phyloP scores from a whole-genome alignment of 2,329 filamentous ascomycete genomes.

The Macrophomina phaseolina region DNA sequence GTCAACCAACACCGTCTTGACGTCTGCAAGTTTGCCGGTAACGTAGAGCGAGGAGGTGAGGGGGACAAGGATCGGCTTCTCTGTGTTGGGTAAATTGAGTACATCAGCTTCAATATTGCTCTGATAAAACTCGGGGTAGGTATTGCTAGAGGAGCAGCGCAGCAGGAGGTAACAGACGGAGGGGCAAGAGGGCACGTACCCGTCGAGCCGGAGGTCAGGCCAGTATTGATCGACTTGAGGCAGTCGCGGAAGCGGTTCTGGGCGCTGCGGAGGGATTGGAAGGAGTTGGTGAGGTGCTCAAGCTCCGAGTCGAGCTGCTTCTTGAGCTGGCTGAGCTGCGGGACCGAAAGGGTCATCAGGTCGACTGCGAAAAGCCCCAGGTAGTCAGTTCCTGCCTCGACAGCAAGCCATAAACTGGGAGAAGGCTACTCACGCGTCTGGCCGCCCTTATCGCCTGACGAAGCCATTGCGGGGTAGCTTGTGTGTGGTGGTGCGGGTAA shows the following conservation, averaged over 20 bases:
- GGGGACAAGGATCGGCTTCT: slow-evolving; percentile 80
- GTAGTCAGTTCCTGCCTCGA: neutral
- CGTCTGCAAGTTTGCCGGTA: slow-evolving; percentile 71
- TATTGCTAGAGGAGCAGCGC: neutral
- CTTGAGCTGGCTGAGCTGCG: slow-evolving; percentile 90
- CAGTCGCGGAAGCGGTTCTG: slow-evolving; percentile 94
- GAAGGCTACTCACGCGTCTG: slow-evolving; percentile 14
- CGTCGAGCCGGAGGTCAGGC: slow-evolving; percentile 51
- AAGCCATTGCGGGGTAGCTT: slow-evolving; percentile 23
- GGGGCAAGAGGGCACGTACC: slow-evolving; percentile 13
- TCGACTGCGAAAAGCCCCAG: slow-evolving; percentile 53
- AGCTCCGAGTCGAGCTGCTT: slow-evolving; percentile 96
- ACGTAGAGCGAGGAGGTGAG: slow-evolving; percentile 95
- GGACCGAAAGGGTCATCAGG: slow-evolving; percentile 77
- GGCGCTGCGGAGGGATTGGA: slow-evolving; percentile 85
- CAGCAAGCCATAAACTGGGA: neutral
- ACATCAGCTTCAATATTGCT: slow-evolving; percentile 33
- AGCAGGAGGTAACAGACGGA: neutral
- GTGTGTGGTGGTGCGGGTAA: slow-evolving; percentile 7
- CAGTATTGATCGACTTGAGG: slow-evolving; percentile 73
- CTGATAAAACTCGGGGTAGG: slow-evolving; percentile 35
- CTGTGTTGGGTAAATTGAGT: slow-evolving; percentile 36
- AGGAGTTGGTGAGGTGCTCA: slow-evolving; percentile 89
- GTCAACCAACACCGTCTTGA: slow-evolving; percentile 69
- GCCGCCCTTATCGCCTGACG: slow-evolving; percentile 18